Conservation (phyloP, 2,329 filamentous ascomycete species). For the Nannizziopsis arthrosporioides region DNA sequence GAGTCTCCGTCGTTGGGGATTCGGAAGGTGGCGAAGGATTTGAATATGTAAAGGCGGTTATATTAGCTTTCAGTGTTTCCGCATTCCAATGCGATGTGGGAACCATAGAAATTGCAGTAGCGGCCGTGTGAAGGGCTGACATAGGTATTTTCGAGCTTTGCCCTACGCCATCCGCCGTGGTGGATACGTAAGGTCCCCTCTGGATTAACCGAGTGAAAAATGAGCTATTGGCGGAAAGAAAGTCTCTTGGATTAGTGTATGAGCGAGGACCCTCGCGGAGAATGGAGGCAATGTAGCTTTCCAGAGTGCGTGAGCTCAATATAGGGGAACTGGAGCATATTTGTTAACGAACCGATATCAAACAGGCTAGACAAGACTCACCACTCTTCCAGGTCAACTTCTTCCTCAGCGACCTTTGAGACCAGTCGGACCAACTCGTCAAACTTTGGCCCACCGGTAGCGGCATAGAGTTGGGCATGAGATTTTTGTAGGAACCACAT, state of each 20-base stretch:
- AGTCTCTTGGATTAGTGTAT: conserved; percentile 15
- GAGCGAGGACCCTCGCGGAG: conserved; percentile 13
- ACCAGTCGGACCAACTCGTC: conserved; percentile 31
- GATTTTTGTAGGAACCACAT: conserved; percentile 65
- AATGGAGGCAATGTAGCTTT: conserved; percentile 45
- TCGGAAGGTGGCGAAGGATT: conserved; percentile 18
- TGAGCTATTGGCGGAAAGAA: conserved; percentile 12
- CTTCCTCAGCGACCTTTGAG: conserved; percentile 20
- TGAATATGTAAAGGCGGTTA: conserved; percentile 22
- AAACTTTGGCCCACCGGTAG: conserved; percentile 34
- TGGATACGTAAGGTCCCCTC: conserved; percentile 20
- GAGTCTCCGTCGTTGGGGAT: conserved; percentile 21
- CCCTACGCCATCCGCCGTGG: conserved; percentile 13
- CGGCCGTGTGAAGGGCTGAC: conserved; percentile 33
- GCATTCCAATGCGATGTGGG: conserved; percentile 32
- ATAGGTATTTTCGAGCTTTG: conserved; percentile 21
- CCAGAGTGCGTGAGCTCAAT: conserved; percentile 27
- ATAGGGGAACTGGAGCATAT: conserved; percentile 19
- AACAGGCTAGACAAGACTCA: conserved; percentile 15
- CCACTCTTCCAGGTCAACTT: conserved; percentile 21
- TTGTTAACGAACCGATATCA: conserved; percentile 8
- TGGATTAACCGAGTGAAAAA: conserved; percentile 36
- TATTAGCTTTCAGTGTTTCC: conserved; percentile 31
- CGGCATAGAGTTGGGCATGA: conserved; percentile 46
- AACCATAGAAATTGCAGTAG: conserved; percentile 34